Evolutionary conservation across 2,329 filamentous ascomycete species (phyloP), one percentile per base, ranked within the genome.

Genomic region (Graphiopsis chlorocephala): DNA sequence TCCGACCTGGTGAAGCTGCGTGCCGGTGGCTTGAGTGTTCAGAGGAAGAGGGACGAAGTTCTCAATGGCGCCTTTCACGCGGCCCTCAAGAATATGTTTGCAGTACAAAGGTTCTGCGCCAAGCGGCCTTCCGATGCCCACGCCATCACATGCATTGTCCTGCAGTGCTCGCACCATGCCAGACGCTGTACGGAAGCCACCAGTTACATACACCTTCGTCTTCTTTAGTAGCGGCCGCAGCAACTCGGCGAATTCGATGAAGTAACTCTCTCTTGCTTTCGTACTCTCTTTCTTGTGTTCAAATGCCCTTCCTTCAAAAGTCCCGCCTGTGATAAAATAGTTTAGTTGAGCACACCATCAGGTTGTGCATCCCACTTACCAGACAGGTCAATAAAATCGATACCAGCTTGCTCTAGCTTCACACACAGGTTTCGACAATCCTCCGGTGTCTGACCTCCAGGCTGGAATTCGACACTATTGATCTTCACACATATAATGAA

Each of bases 321-420:
- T 88, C 3, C 86, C 86, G 17, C 86, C 53, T 57, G 14, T n/a
- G 2, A 14, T n/a, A 23, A 20, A 1, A 8, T 10, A n/a, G n/a
- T n/a, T 29, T 50, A 50, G 38, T 29, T 28, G 50, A 53, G 28
- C 7, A 52, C 8, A 5, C 15, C 31, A 31, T 31, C 26, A 20
- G 12, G 4, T 11, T 4, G 17, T 23, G 17, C 29, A 71, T 26
- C n/a, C 8, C 72, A 33, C 58, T 61, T 23, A 61, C 59, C 73
- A 14, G 65, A 68, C 11, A 75, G 47, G 20, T 75, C 70, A 12
- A 73, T 68, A 38, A 72, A 73, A 42, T 73, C 71, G 12, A 72
- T 64, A 12, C 61, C 26, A 0, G 67, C 66, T 42, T 70, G 53
- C 62, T 73, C 71, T 1, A 73, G 62, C 48, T 64, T 69, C 20